Evolutionary conservation across 495 filamentous ascomycete genomes (phyloP), one percentile per base, ranked within the genome.

Genomic region (Daldinia bambusicola): DNA sequence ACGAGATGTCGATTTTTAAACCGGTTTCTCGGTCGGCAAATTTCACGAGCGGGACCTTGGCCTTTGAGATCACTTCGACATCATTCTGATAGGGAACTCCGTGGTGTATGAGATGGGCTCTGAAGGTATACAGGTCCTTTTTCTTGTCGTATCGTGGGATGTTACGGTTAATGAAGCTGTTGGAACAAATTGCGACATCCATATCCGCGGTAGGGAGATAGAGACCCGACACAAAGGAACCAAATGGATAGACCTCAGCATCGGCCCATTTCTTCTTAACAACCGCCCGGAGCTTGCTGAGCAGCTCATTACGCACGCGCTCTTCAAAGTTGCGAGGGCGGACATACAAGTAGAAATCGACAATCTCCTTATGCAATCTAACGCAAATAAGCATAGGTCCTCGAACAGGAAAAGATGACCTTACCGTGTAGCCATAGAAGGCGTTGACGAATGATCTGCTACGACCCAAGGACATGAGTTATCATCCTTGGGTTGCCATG

Each of bases 171-270:
- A 84, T 77, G 72, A 86, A 94, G n/a, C 74, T 74, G 0, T 86
- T 75, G 0, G 94, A 95, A 37, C 94, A 84, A n/a, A 94, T 81
- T 3, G 96, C 95, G 37, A 98, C 81, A 77, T 99, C 95, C 84
- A 99, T 94, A 78, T 99, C 95, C 4, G 89, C 92, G 1, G 89
- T 95, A 0, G 95, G 95, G 4, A 99, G 86, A 75, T 97, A 98
- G 12, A 98, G 82, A 0, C 92, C 93, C 8, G 93, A 92, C 13
- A 92, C 92, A 72, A 93, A 99, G 0, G 95, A 98, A 14, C 95
- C 95, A 79, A 98, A 99, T 9, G 89, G 83, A 18, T 85, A 83
- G 1, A 98, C 77, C 41, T 89, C 82, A 22, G 88, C 84, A 41
- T 87, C 84, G 4, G 79, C 74, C 70, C 86, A 87, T 12, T 81